These are phyloP conservation scores for Salix purpurea DNA, from an alignment of 345 rosid species.

Conservation along the genomic window DNA sequence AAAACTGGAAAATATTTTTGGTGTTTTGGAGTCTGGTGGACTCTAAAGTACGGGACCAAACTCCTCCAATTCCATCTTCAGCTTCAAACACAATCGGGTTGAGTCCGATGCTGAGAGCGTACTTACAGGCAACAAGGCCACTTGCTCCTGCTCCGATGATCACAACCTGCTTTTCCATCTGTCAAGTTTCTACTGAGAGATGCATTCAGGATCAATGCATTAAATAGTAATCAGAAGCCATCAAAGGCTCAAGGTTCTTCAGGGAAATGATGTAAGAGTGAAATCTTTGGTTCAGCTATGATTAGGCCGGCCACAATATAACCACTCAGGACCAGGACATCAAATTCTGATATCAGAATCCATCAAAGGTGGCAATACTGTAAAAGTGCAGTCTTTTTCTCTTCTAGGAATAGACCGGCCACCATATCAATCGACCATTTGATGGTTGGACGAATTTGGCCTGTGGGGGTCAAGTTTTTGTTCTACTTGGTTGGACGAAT, in stretches of 20 bases:
- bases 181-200: not conserved
- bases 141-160: slow-evolving; percentile 42
- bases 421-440: not conserved
- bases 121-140: slow-evolving; percentile 44
- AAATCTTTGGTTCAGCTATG: too few relatives aligned
- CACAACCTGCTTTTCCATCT: slow-evolving; percentile 31
- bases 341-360: not conserved
- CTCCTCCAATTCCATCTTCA: slow-evolving; percentile 22
- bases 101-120: slow-evolving; percentile 27
- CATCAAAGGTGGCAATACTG: not conserved
- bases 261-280: too few relatives aligned
- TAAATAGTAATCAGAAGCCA: not conserved
- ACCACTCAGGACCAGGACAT: not conserved
- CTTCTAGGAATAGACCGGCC: not conserved
- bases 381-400: too few relatives aligned
- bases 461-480: not conserved
- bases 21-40: slow-evolving; percentile 31
- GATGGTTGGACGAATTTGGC: not conserved
- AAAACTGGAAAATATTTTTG: slow-evolving; percentile 19
- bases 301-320: not conserved
- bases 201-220: not conserved
- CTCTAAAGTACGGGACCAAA: slow-evolving; percentile 25
- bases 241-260: not conserved
- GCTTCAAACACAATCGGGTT: slow-evolving; percentile 38
- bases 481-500: too few relatives aligned